These are phyloP conservation scores for Raphanus hybrid DNA, from an alignment of 441 rosid species.

Conservation along the genomic window DNA sequence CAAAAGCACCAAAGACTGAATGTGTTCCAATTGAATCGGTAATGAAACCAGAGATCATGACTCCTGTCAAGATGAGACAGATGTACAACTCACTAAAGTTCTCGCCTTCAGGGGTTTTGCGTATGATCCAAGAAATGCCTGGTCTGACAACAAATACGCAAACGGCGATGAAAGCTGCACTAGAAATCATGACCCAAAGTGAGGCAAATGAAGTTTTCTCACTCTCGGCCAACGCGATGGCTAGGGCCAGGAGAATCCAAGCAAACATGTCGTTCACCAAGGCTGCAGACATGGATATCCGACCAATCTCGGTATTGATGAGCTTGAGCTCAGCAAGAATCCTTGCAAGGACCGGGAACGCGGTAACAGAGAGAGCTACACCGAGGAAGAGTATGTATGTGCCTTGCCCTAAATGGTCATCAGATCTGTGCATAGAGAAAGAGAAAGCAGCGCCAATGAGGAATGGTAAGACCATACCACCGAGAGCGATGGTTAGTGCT, in stretches of 20 bases:
- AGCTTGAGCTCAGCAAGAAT: slow-evolving; percentile 94
- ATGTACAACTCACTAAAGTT: slow-evolving; percentile 74
- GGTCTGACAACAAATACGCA: slow-evolving; percentile 78
- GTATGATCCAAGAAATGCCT: slow-evolving; percentile 68
- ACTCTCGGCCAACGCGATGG: slow-evolving; percentile 85
- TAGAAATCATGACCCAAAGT: slow-evolving; percentile 74
- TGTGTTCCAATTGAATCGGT: slow-evolving; percentile 98
- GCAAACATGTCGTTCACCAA: slow-evolving; percentile 90
- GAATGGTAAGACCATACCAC: slow-evolving; percentile 90
- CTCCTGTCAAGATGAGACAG: slow-evolving; percentile 92
- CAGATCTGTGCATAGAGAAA: slow-evolving; percentile 45
- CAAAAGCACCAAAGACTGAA: slow-evolving; percentile 93
- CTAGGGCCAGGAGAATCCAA: slow-evolving; percentile 83
- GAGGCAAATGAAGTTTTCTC: slow-evolving; percentile 59
- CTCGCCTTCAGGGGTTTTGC: slow-evolving; percentile 89
- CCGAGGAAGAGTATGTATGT: slow-evolving; percentile 84
- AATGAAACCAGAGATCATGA: slow-evolving; percentile 91
- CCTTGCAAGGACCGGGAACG: slow-evolving; percentile 93
- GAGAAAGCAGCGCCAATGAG: slow-evolving; percentile 63
- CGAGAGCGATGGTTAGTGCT: slow-evolving; percentile 64
- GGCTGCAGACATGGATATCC: slow-evolving; percentile 89
- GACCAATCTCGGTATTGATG: slow-evolving; percentile 82
- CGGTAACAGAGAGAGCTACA: slow-evolving; percentile 89
- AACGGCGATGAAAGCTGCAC: slow-evolving; percentile 53
- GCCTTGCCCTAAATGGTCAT: slow-evolving; percentile 43